Evolutionary conservation across 768 basidiomycete genomes (phyloP).

Genomic region (Calocera cornea): DNA sequence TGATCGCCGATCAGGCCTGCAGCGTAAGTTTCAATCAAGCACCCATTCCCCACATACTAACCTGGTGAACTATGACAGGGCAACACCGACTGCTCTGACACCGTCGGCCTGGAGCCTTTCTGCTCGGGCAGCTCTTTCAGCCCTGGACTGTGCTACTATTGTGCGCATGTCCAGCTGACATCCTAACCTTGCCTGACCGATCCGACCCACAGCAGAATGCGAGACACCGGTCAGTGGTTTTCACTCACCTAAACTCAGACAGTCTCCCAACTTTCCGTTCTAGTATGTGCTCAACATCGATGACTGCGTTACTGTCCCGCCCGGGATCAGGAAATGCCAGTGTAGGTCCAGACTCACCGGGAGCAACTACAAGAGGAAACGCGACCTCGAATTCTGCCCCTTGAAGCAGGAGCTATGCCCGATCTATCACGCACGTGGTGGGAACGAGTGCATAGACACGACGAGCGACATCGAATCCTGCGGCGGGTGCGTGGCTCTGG

Average conservation of each 20-base stretch:
- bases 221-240: not conserved
- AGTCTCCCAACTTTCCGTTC: not conserved
- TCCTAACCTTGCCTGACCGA: too few relatives aligned
- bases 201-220: too few relatives aligned
- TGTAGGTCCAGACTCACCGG: not conserved
- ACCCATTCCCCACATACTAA: not conserved
- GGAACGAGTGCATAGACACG: slow-evolving; percentile 19
- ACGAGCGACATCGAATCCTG: slow-evolving; percentile 17
- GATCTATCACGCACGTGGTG: not conserved
- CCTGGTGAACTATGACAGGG: too few relatives aligned
- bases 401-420: not conserved
- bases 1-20: not conserved
- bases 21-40: not conserved
- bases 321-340: not conserved
- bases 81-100: too few relatives aligned
- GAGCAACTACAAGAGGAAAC: slow-evolving; percentile 3
- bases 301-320: not conserved
- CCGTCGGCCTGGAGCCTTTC: too few relatives aligned
- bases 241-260: not conserved
- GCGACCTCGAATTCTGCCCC: not conserved
- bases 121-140: too few relatives aligned
- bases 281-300: not conserved
- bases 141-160: not conserved
- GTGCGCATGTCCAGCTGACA: not conserved
- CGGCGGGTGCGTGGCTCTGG: slow-evolving; percentile 18